Evolutionary conservation across 2,329 filamentous ascomycete genomes (phyloP), one percentile per base, ranked within the genome.

Genomic region (Drechslerella stenobrocha): DNA sequence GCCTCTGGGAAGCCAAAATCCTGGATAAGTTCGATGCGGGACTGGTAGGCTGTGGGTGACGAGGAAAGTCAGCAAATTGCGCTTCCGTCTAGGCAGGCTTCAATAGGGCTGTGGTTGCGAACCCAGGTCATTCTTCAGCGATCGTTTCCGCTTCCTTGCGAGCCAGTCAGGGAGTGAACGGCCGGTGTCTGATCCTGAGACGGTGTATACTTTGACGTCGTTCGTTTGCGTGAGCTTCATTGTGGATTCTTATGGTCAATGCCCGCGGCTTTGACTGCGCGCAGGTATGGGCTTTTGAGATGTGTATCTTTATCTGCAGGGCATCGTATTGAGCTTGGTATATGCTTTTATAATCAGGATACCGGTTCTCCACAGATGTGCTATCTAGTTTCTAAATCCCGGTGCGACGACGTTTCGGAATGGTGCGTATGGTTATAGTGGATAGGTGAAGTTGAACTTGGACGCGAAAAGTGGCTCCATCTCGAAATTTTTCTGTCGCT

Each of bases 1-100:
- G 95, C 92, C 78, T 96, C 91, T 74, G 96, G 91, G 74, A 98
- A 97, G 75, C 95, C 91, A 76, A 98, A 98, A 75, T 98, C 93
- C 74, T 98, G 93, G 34, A 98, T 82, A 60, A 98, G 81, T 77
- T 98, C 93, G 73, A 98, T 87, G 71, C 93, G 87, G 76, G 90
- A 96, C 70, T 91, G 87, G 77, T 92, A 97, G 75, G 96, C 92
- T 66, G 88, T 45, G 6, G 3, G 8, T 35, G n/a, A n/a, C n/a
- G n/a, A n/a, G n/a, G n/a, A n/a, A n/a, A n/a, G 37, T 60, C 35
- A 60, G 53, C 34, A 13, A 57, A n/a, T n/a, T n/a, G n/a, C n/a
- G n/a, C n/a, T n/a, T n/a, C n/a, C n/a, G n/a, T n/a, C n/a, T 23
- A 11, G 18, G 34, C 20, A 13, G 1, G 47, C 4, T 23, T 51